These are phyloP conservation scores for Fusarium circinatum DNA, from an alignment of 2,329 filamentous ascomycete genomes.

Conservation along the genomic window DNA sequence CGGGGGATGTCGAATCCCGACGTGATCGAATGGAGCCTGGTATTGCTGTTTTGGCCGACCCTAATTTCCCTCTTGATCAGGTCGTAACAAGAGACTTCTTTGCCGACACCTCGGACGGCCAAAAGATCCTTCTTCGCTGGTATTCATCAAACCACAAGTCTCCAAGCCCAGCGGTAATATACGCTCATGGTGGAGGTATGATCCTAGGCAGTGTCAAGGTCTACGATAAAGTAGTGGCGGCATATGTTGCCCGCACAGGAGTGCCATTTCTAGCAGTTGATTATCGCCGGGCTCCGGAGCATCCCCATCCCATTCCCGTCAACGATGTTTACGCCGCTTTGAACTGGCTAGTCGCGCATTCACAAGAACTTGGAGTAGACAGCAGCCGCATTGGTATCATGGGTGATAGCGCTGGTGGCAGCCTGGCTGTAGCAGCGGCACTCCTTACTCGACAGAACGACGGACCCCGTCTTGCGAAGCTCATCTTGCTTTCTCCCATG, in stretches of 20 bases:
- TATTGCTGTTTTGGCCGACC: not conserved
- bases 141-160: not conserved
- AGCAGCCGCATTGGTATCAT: not conserved
- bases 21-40: not conserved
- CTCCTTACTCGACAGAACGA: not conserved
- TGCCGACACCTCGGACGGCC: not conserved
- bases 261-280: not conserved
- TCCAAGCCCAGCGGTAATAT: not conserved
- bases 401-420: not conserved
- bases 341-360: not conserved
- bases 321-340: not conserved
- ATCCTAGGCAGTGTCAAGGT: not conserved
- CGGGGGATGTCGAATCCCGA: not conserved
- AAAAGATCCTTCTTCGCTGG: not conserved
- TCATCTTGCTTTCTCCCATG: not conserved
- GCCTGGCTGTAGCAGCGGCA: not conserved
- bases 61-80: not conserved
- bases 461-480: not conserved
- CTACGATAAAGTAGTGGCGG: not conserved
- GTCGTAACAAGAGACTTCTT: not conserved
- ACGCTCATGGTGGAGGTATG: not conserved
- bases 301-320: not conserved
- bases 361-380: not conserved
- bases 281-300: not conserved
- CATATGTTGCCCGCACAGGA: not conserved